Base-by-base conservation (phyloP, 1,284 basidiomycete genomes). In the Rhodotorula sp. region DNA sequence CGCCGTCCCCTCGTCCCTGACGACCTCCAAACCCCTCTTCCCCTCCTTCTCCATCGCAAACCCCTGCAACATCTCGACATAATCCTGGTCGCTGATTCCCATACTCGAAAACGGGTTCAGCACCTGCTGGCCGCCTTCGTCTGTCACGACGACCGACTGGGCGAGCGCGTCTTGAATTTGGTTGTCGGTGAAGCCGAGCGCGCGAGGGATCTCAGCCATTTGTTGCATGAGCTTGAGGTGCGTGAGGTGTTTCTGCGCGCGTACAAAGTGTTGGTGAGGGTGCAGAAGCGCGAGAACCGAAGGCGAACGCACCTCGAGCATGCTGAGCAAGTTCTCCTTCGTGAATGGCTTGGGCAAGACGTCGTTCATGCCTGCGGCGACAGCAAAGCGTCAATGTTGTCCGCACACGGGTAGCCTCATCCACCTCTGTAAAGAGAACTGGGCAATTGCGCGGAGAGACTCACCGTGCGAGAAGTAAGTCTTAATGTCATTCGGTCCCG, bases 291-390 rank as follows among this genome's bases (percentile, higher is more conserved):
- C 28, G 59, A 8, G 9, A 7, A 26, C 6, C 9, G 28, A 8
- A 15, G 16, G 44, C 18, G 44, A 22, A 67, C 83, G 28, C 65
- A 89, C 88, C 83, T 98, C 93, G 70, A 98, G 87, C 87, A 97
- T 94, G 71, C 89, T 88, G 62, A 95, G 82, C 63, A 98, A 81
- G 15, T 90, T 90, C 77, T 94, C 88, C 79, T 94, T 93, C 22
- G 92, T 95, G 81, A 98, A 98, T 2, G 94, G 94, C 80, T 98
- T 98, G 13, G 94, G 90, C n/a, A 97, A 83, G 67, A 96, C 90
- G 81, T 97, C 94, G 80, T 95, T 97, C 94, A 97, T 97, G 30
- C 92, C 89, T 85, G 78, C 51, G 75, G 20, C 16, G 3, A 3
- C 8, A 46, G 13, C 15, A 30, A 28, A 7, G 7, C 13, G 31